Percentiles rank a stretch among this genome's conserved stretches.
Conservation (phyloP, 2,329 filamentous ascomycete species). For the Claviceps monticola region DNA sequence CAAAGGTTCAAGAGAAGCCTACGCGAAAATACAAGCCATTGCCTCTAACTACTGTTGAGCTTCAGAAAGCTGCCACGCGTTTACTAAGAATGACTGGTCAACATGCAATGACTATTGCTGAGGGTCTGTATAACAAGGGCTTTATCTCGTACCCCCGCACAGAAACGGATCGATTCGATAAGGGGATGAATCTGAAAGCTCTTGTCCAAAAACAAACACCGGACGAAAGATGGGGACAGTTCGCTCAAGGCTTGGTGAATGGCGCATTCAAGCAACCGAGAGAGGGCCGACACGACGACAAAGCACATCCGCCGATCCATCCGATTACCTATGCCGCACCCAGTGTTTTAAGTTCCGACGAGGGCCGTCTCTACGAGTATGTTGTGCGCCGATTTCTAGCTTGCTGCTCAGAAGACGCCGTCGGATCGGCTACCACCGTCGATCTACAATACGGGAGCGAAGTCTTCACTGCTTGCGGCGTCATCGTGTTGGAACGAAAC, state of each 20-base stretch:
- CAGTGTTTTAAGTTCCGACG: constrained; percentile 47
- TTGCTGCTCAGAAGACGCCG: constrained; percentile 89
- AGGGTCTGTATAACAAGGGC: constrained; percentile 79
- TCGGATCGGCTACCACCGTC: constrained; percentile 72
- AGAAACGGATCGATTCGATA: constrained; percentile 91
- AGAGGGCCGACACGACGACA: constrained; percentile 79
- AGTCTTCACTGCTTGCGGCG: constrained; percentile 64
- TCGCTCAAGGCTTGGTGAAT: constrained; percentile 60
- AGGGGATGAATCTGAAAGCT: constrained; percentile 67
- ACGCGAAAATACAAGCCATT: constrained; percentile 90
- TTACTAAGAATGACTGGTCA: constrained; percentile 87
- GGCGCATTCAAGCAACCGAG: constrained; percentile 73
- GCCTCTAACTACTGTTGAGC: constrained; percentile 85
- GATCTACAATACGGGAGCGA: constrained; percentile 77
- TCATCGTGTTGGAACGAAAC: constrained; percentile 77
- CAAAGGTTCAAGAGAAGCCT: constrained; percentile 76
- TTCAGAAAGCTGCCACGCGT: constrained; percentile 87
- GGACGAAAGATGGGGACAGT: constrained; percentile 64
- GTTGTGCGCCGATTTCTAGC: constrained; percentile 83
- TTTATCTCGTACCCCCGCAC: constrained; percentile 97
- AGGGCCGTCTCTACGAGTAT: constrained; percentile 80
- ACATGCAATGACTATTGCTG: constrained; percentile 76
- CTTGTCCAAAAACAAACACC: constrained; percentile 75
- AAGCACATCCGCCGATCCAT: constrained; percentile 94
- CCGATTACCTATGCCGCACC: constrained; percentile 74